Conservation (phyloP, 2,329 filamentous ascomycete genomes). For the Ophiostoma populinum region DNA sequence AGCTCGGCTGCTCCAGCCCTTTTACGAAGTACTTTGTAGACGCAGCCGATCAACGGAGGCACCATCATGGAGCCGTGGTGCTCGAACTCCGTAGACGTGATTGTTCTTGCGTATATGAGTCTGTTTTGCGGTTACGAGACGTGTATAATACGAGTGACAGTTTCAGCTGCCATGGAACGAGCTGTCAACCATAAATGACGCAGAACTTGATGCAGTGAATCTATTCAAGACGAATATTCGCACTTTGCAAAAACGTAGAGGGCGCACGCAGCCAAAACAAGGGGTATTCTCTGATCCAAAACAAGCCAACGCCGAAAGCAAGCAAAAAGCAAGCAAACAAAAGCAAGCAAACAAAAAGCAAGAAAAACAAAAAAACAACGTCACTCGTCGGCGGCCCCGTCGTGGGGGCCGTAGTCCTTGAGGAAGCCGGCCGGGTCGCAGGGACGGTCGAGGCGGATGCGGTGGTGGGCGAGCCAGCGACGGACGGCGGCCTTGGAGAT, state of each 20-base stretch:
- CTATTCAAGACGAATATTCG: too few species aligned
- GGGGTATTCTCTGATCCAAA: neutral
- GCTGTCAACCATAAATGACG: too few species aligned
- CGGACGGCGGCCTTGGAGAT: slow-evolving; percentile 40
- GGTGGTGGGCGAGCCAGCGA: slow-evolving; percentile 47
- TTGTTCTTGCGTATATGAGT: too few species aligned
- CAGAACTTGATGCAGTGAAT: too few species aligned
- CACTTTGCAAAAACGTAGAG: neutral
- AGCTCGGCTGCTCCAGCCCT: too few species aligned
- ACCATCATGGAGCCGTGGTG: neutral
- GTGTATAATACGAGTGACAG: too few species aligned
- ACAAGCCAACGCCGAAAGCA: neutral
- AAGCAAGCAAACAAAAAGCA: neutral
- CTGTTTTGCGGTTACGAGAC: too few species aligned
- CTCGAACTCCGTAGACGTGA: too few species aligned
- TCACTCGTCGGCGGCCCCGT: slow-evolving; percentile 17
- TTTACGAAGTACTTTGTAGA: neutral
- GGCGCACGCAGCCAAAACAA: neutral
- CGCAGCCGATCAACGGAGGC: neutral
- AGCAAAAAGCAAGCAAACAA: neutral
- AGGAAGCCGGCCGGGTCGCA: slow-evolving; percentile 64
- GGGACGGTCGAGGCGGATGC: slow-evolving; percentile 43
- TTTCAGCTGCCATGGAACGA: too few species aligned
- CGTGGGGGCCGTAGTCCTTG: slow-evolving; percentile 42
- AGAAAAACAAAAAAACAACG: neutral